These are phyloP conservation scores for Aureobasidium zeae DNA, from an alignment of 2,329 filamentous ascomycete genomes.

Conservation along the genomic window DNA sequence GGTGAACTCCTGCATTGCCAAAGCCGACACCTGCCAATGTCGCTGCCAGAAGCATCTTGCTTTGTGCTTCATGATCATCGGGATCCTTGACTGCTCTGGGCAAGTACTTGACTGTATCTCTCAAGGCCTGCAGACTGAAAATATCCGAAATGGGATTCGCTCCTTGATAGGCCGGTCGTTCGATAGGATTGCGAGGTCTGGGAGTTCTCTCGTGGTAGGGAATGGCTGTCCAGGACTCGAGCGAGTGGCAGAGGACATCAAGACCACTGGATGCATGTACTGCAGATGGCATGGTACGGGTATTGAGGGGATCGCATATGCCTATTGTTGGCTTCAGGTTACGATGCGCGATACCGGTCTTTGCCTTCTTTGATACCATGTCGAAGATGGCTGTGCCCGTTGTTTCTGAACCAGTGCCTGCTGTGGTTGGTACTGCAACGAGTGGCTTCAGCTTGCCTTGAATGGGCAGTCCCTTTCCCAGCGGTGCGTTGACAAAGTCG, in stretches of 20 bases:
- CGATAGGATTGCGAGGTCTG: slow-evolving; percentile 77
- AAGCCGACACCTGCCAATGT: slow-evolving; percentile 94
- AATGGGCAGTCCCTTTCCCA: slow-evolving; percentile 75
- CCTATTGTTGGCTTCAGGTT: slow-evolving; percentile 92
- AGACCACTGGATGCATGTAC: slow-evolving; percentile 88
- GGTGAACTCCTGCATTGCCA: slow-evolving; percentile 92
- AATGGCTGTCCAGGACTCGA: slow-evolving; percentile 97
- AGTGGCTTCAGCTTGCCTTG: slow-evolving; percentile 62
- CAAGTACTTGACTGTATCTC: slow-evolving; percentile 80
- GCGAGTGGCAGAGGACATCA: slow-evolving; percentile 87
- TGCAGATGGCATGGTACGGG: slow-evolving; percentile 86
- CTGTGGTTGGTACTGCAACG: slow-evolving; percentile 76
- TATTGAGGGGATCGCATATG: slow-evolving; percentile 81
- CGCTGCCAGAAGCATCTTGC: slow-evolving; percentile 88
- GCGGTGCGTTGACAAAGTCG: slow-evolving; percentile 93
- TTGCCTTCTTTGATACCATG: slow-evolving; percentile 76
- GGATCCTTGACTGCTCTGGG: slow-evolving; percentile 79
- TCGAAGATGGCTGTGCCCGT: slow-evolving; percentile 98
- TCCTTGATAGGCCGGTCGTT: slow-evolving; percentile 89
- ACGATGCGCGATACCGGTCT: slow-evolving; percentile 91
- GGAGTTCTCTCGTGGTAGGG: slow-evolving; percentile 82
- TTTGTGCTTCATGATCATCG: slow-evolving; percentile 86
- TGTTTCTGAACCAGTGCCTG: slow-evolving; percentile 84
- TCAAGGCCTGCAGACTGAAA: slow-evolving; percentile 80
- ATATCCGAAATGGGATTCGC: slow-evolving; percentile 97